Conservation (phyloP, 495 filamentous ascomycete species). For the Rhypophila decipiens region DNA sequence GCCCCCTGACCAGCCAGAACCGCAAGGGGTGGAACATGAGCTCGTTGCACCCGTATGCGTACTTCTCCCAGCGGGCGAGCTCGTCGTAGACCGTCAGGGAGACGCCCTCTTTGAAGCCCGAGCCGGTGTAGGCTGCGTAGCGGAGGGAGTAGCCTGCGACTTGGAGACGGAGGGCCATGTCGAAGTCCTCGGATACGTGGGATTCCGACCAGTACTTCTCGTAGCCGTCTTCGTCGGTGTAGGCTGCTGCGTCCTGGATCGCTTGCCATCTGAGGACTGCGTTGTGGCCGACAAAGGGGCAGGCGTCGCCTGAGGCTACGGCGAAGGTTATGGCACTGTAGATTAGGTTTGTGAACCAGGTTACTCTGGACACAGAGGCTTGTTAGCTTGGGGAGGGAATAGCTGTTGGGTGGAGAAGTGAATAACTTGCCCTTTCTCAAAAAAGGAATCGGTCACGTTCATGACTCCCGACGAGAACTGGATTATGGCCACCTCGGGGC, state of each 20-base stretch:
- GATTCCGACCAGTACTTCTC: constrained; percentile 71
- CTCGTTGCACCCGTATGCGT: constrained; percentile 70
- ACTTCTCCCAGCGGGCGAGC: constrained; percentile 69
- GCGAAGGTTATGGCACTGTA: constrained; percentile 63
- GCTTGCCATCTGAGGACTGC: constrained; percentile 65
- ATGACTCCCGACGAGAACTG: constrained; percentile 66
- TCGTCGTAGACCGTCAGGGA: constrained; percentile 73
- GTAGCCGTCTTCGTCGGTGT: constrained; percentile 33
- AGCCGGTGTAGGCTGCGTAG: constrained; percentile 55
- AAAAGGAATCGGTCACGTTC: constrained; percentile 57
- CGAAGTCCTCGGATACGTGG: constrained; percentile 70
- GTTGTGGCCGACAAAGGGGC: constrained; percentile 67
- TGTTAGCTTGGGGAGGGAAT: neutral
- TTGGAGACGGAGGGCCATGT: constrained; percentile 67
- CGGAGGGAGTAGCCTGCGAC: constrained; percentile 56
- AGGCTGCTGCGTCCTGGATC: constrained; percentile 53
- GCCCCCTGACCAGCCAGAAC: constrained; percentile 49
- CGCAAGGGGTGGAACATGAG: constrained; percentile 48
- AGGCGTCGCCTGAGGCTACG: constrained; percentile 61
- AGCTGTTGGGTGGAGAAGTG: no score
- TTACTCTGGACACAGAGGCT: constrained; percentile 40
- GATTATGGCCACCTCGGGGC: constrained; percentile 62
- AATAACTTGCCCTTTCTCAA: constrained; percentile 50
- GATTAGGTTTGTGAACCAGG: constrained; percentile 69
- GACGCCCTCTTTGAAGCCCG: constrained; percentile 69